Percentiles rank a stretch among this genome's conserved stretches.
phyloP scores from a whole-genome alignment of 345 rosid species.

The Camelina hispida region DNA sequence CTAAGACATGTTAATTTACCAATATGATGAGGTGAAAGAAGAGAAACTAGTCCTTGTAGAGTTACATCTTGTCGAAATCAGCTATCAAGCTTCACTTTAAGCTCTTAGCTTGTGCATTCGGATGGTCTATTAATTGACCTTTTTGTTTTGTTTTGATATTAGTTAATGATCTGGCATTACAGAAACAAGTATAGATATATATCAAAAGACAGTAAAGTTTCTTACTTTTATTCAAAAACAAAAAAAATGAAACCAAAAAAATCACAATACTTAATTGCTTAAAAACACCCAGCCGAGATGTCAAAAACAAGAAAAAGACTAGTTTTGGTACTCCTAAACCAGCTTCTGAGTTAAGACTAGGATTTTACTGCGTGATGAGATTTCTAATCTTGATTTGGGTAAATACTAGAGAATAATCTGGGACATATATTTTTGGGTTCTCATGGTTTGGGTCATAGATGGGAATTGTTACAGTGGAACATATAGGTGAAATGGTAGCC shows the following conservation, averaged over 20 bases:
- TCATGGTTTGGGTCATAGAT: conserved; percentile 56
- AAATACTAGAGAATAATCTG: neutral
- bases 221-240: too few species aligned
- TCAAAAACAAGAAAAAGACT: too few species aligned
- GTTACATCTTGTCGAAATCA: neutral
- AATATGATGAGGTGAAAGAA: neutral
- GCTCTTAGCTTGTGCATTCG: neutral
- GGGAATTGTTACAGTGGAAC: conserved; percentile 72
- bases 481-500: conserved; percentile 93
- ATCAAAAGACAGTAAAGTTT: too few species aligned
- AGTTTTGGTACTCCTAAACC: neutral
- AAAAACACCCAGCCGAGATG: too few species aligned
- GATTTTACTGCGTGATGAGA: neutral
- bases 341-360: neutral
- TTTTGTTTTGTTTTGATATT: too few species aligned
- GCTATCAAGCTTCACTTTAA: neutral
- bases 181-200: too few species aligned
- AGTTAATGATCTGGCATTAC: too few species aligned
- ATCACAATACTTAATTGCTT: too few species aligned
- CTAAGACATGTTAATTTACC: neutral
- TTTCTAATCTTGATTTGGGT: neutral
- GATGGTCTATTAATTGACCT: neutral
- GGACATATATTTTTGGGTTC: conserved; percentile 9
- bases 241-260: too few species aligned
- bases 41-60: neutral